Evolutionary conservation across 1,284 basidiomycete species (phyloP).

Genomic region (Termitomyces sp.): DNA sequence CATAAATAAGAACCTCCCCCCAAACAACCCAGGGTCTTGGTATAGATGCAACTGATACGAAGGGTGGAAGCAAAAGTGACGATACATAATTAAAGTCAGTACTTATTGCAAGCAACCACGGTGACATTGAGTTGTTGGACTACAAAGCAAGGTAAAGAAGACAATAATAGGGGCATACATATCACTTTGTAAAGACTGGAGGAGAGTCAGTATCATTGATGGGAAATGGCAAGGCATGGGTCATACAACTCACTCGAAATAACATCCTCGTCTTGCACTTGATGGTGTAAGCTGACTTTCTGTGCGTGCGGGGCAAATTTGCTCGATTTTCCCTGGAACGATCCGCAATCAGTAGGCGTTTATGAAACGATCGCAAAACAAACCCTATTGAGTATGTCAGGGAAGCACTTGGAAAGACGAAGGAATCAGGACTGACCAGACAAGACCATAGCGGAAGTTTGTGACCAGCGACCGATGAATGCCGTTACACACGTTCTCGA

Average conservation of each 20-base stretch:
- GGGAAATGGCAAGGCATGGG: not conserved
- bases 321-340: slow-evolving; percentile 73
- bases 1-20: no score
- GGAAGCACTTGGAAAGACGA: not conserved
- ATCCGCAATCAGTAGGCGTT: slow-evolving; percentile 17
- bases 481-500: slow-evolving; percentile 91
- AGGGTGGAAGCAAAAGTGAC: no score
- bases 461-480: slow-evolving; percentile 86
- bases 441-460: slow-evolving; percentile 89
- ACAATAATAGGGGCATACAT: not conserved
- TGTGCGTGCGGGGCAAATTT: slow-evolving; percentile 92
- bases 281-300: slow-evolving; percentile 86
- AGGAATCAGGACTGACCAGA: slow-evolving; percentile 59
- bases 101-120: no score
- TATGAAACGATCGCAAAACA: not conserved
- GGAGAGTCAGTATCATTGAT: not conserved
- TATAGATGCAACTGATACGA: no score
- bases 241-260: slow-evolving; percentile 68
- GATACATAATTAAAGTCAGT: no score
- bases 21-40: no score
- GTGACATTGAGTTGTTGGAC: no score
- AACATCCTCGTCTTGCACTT: slow-evolving; percentile 91
- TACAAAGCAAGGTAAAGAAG: not conserved
- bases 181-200: slow-evolving; percentile 35
- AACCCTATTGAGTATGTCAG: slow-evolving; percentile 12